phyloP scores from a whole-genome alignment of 257 asterid species.

The Nicotiana obtusifolia region DNA sequence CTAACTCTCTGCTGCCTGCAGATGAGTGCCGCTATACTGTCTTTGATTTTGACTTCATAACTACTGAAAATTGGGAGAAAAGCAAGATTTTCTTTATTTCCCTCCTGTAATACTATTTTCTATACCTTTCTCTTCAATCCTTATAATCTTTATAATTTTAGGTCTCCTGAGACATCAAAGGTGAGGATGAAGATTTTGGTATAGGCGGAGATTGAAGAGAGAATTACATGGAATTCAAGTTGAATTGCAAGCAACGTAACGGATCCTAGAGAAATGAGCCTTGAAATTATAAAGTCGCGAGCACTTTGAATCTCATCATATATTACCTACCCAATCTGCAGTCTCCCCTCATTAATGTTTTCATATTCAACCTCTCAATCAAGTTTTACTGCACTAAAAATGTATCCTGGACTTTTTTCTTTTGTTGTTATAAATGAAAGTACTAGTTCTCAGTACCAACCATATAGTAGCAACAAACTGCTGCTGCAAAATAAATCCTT shows the following conservation, averaged over 20 bases:
- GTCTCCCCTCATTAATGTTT: background rate
- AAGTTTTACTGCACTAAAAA: no score
- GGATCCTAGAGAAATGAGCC: background rate
- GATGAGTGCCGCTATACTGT: slow-evolving; percentile 5
- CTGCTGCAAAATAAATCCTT: background rate
- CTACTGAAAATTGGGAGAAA: background rate
- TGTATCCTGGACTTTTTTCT: no score
- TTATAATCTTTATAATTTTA: background rate
- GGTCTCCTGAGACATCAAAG: background rate
- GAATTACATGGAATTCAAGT: slow-evolving; percentile 5
- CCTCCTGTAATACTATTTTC: no score
- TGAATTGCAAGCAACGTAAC: slow-evolving; percentile 8
- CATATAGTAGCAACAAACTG: background rate
- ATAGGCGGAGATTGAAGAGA: background rate
- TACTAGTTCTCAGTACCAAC: background rate
- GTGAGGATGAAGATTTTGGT: background rate
- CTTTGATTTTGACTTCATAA: background rate
- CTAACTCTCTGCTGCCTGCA: background rate
- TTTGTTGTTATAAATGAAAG: background rate
- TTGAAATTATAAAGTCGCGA: background rate
- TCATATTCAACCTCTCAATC: background rate
- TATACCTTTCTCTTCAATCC: no score
- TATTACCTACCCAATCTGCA: background rate
- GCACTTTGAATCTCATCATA: background rate
- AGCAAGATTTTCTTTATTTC: background rate